These are phyloP conservation scores for Kwoniella mangroviensis DNA, from an alignment of 768 basidiomycete species.

Conservation along the genomic window DNA sequence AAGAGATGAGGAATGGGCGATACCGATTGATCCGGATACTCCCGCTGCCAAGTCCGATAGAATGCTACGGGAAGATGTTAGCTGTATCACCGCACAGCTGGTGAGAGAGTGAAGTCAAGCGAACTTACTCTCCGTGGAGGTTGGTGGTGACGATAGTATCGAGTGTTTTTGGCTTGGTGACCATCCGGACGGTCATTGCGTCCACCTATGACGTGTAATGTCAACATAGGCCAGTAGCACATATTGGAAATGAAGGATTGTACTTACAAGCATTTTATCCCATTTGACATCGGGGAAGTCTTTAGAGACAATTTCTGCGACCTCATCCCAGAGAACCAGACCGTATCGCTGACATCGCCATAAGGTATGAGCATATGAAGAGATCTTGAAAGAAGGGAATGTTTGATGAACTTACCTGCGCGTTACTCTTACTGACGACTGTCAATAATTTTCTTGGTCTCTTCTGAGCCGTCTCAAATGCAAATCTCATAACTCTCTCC, in stretches of 20 bases:
- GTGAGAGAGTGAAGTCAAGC: too few species aligned
- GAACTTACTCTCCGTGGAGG: slow-evolving; percentile 59
- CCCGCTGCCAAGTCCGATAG: slow-evolving; percentile 64
- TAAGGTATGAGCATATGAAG: not conserved
- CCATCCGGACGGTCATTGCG: slow-evolving; percentile 62
- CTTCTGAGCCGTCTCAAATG: slow-evolving; percentile 64
- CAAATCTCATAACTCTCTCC: slow-evolving; percentile 63
- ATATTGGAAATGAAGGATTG: not conserved
- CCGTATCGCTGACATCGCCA: slow-evolving; percentile 35
- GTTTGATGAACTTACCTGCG: slow-evolving; percentile 50
- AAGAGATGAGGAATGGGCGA: slow-evolving; percentile 64
- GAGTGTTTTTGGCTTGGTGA: slow-evolving; percentile 63
- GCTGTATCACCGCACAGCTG: too few species aligned
- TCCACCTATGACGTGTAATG: slow-evolving; percentile 57
- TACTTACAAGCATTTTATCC: slow-evolving; percentile 39
- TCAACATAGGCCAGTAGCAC: too few species aligned
- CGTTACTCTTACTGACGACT: slow-evolving; percentile 65
- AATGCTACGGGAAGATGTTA: slow-evolving; percentile 56
- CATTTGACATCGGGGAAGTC: slow-evolving; percentile 63
- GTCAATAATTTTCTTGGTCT: slow-evolving; percentile 64
- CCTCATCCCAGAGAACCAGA: slow-evolving; percentile 54
- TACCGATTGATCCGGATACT: slow-evolving; percentile 65
- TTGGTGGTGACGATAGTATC: slow-evolving; percentile 67
- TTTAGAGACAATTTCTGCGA: slow-evolving; percentile 61
- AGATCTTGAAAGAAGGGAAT: too few species aligned